These are phyloP conservation scores for Rhizophora apiculata DNA, from an alignment of 345 rosid genomes.

Conservation along the genomic window DNA sequence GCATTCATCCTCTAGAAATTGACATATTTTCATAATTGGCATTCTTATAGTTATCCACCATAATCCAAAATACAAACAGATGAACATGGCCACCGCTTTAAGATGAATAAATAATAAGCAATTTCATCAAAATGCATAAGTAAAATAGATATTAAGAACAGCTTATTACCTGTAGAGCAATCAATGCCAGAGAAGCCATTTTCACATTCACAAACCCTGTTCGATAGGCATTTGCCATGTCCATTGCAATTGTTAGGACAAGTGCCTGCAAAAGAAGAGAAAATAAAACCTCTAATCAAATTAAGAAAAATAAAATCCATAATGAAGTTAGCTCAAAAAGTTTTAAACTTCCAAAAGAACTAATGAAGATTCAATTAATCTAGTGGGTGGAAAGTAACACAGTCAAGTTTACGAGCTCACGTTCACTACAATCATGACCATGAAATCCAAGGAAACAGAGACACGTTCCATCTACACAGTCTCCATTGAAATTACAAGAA, in stretches of 20 bases:
- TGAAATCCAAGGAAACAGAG: slow-evolving; percentile 84
- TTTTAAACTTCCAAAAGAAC: neutral
- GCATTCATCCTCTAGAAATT: too few species aligned
- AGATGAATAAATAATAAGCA: too few species aligned
- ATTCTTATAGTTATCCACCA: too few species aligned
- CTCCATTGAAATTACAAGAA: slow-evolving; percentile 88
- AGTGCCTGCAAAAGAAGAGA: slow-evolving; percentile 46
- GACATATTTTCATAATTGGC: too few species aligned
- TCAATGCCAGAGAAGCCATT: slow-evolving; percentile 86
- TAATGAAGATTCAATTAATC: neutral
- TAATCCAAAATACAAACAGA: too few species aligned
- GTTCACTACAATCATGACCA: slow-evolving; percentile 80
- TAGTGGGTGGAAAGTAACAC: neutral
- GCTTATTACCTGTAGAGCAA: slow-evolving; percentile 83
- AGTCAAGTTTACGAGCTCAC: slow-evolving; percentile 45
- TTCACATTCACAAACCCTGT: slow-evolving; percentile 69
- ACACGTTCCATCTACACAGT: slow-evolving; percentile 84
- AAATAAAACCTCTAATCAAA: neutral
- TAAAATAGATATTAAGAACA: neutral
- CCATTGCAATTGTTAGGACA: slow-evolving; percentile 84
- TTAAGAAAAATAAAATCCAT: too few species aligned
- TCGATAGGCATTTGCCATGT: slow-evolving; percentile 71
- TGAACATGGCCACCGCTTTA: too few species aligned
- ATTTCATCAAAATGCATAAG: too few species aligned
- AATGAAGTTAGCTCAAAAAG: too few species aligned